These are phyloP conservation scores for Termitomyces sp. DNA, from an alignment of 768 basidiomycete genomes.

Conservation along the genomic window DNA sequence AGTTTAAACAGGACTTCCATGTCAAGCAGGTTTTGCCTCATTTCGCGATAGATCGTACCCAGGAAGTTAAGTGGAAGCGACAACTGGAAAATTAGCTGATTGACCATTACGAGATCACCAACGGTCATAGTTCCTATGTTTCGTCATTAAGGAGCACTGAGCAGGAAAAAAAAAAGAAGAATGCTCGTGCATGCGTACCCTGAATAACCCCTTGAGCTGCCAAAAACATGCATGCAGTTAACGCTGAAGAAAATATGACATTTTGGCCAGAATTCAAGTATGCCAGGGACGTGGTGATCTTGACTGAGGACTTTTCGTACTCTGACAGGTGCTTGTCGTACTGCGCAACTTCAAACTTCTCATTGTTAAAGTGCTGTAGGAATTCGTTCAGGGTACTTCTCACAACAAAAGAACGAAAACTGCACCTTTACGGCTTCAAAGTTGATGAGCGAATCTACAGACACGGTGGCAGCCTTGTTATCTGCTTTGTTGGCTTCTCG, in stretches of 20 bases:
- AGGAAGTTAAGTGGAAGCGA: conserved; percentile 96
- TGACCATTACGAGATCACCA: conserved; percentile 98
- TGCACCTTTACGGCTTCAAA: conserved; percentile 96
- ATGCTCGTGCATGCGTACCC: conserved; percentile 40
- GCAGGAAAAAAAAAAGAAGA: too few relatives aligned
- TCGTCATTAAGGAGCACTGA: background rate
- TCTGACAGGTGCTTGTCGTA: conserved; percentile 85
- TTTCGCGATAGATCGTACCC: conserved; percentile 94
- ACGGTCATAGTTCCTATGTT: conserved; percentile 92
- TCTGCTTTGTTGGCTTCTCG: conserved; percentile 95
- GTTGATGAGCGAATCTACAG: conserved; percentile 95
- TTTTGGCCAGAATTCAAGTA: conserved; percentile 96
- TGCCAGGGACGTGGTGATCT: conserved; percentile 92
- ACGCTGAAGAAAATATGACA: conserved; percentile 88
- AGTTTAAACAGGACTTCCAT: conserved; percentile 96
- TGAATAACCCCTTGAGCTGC: conserved; percentile 93
- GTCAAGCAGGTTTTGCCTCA: conserved; percentile 92
- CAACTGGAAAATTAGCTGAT: conserved; percentile 96
- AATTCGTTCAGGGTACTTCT: background rate
- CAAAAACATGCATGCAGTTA: conserved; percentile 94
- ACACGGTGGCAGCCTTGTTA: conserved; percentile 90
- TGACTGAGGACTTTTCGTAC: conserved; percentile 90
- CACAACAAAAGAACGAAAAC: background rate
- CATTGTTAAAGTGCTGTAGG: conserved; percentile 92
- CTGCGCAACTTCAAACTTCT: conserved; percentile 82